Evolutionary conservation across 2,329 filamentous ascomycete species (phyloP).

Genomic region (Venturia pyrina): DNA sequence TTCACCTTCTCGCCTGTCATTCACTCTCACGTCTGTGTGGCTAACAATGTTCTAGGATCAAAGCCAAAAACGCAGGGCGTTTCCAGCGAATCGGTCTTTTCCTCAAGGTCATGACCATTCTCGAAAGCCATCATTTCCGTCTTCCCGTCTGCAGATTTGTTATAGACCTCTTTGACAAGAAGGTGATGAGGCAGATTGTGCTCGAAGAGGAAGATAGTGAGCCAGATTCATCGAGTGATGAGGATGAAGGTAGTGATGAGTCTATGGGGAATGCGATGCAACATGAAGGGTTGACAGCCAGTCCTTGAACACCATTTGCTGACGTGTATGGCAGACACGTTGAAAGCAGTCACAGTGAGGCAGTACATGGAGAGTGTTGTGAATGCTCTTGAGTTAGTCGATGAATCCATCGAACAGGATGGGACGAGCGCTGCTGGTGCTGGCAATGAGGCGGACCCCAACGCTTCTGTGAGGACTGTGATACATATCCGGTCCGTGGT

Average conservation of each 20-base stretch:
- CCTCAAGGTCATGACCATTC: constrained; percentile 69
- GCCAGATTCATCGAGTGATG: constrained; percentile 2
- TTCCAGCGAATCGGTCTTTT: constrained; percentile 74
- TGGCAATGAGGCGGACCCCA: neutral
- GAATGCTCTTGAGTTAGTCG: neutral
- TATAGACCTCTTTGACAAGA: constrained; percentile 88
- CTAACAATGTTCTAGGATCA: constrained; percentile 46
- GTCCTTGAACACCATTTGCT: neutral
- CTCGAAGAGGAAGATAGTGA: constrained; percentile 43
- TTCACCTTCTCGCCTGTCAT: neutral
- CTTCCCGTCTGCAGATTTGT: constrained; percentile 81
- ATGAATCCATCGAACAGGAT: neutral
- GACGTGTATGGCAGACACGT: neutral
- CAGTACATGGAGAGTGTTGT: neutral
- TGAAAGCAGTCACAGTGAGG: neutral
- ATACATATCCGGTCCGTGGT: neutral
- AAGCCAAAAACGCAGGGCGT: constrained; percentile 60
- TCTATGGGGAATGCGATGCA: neutral
- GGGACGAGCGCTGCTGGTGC: neutral
- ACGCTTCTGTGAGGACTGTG: neutral
- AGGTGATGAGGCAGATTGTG: constrained; percentile 73
- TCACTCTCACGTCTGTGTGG: neutral
- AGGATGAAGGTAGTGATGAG: neutral
- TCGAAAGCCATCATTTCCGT: constrained; percentile 84
- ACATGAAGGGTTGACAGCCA: neutral